phyloP scores from a whole-genome alignment of 2,329 filamentous ascomycete species.

The Hymenoscyphus albidus region DNA sequence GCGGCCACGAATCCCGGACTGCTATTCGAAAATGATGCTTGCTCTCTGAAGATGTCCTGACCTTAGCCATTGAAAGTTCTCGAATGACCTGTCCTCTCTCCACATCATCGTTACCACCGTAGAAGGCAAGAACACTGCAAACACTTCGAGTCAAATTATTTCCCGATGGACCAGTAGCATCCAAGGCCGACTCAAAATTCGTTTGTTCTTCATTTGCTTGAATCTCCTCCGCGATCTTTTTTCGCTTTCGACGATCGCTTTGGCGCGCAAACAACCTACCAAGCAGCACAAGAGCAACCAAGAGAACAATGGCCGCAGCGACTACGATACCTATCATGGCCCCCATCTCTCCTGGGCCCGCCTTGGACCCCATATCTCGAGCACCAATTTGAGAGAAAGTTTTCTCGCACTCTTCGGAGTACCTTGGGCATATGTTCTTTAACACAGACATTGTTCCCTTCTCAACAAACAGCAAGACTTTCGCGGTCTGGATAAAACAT shows the following conservation, averaged over 20 bases:
- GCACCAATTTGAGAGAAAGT: background rate
- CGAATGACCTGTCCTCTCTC: slow-evolving; percentile 9
- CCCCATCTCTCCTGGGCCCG: slow-evolving; percentile 8
- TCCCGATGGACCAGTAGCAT: slow-evolving; percentile 15
- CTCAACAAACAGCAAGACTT: background rate
- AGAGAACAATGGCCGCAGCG: slow-evolving; percentile 16
- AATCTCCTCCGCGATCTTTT: slow-evolving; percentile 6
- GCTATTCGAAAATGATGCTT: slow-evolving; percentile 17
- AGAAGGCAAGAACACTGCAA: background rate
- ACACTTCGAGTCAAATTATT: slow-evolving; percentile 7
- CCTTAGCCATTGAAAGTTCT: slow-evolving; percentile 16
- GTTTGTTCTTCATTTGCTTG: slow-evolving; percentile 23
- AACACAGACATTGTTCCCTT: background rate
- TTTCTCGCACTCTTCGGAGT: background rate
- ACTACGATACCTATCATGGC: slow-evolving; percentile 24
- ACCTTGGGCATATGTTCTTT: background rate
- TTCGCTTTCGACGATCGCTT: slow-evolving; percentile 15
- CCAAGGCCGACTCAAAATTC: slow-evolving; percentile 20
- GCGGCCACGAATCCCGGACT: slow-evolving; percentile 32
- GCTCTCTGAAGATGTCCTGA: slow-evolving; percentile 16
- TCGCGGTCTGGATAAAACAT: background rate
- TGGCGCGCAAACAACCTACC: slow-evolving; percentile 16
- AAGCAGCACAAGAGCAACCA: slow-evolving; percentile 9
- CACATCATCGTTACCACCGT: slow-evolving; percentile 9
- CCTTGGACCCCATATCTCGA: background rate